Conservation (phyloP, 1,139 yeast species). For the Hansenula sp. region DNA sequence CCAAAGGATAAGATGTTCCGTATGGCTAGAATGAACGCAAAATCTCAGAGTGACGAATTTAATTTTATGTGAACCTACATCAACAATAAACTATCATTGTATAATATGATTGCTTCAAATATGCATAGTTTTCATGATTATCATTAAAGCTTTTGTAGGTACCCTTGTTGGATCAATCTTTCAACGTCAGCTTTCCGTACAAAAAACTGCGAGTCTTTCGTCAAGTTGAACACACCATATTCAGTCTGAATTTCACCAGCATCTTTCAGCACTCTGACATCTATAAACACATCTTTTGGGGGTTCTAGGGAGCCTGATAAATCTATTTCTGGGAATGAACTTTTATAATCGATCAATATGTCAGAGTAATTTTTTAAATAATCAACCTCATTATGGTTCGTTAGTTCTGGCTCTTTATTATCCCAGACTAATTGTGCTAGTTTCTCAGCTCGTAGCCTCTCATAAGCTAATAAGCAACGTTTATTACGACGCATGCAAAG, state of each 20-base stretch:
- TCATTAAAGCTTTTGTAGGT: conserved; percentile 63
- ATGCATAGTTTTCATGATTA: background rate
- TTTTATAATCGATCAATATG: conserved; percentile 69
- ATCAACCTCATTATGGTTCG: conserved; percentile 68
- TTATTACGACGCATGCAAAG: conserved; percentile 83
- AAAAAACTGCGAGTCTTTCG: conserved; percentile 94
- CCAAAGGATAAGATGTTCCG: conserved; percentile 71
- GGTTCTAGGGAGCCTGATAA: conserved; percentile 85
- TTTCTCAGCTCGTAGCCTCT: conserved; percentile 63
- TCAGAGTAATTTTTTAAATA: conserved; percentile 71
- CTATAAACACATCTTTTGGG: conserved; percentile 87
- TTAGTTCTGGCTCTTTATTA: conserved; percentile 26
- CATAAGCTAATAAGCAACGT: conserved; percentile 83
- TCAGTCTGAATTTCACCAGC: conserved; percentile 98
- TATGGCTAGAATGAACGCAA: conserved; percentile 70
- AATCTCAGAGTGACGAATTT: conserved; percentile 65
- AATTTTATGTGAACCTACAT: conserved; percentile 40
- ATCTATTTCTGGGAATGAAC: conserved; percentile 81
- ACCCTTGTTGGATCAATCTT: conserved; percentile 90
- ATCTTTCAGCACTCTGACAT: conserved; percentile 86
- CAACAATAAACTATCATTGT: too few species aligned
- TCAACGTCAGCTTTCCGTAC: conserved; percentile 94
- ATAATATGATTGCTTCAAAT: too few species aligned
- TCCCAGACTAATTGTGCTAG: conserved; percentile 75
- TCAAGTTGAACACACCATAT: conserved; percentile 90